phyloP scores from a whole-genome alignment of 805 yeast species.

The Myxozyma sirexii region DNA sequence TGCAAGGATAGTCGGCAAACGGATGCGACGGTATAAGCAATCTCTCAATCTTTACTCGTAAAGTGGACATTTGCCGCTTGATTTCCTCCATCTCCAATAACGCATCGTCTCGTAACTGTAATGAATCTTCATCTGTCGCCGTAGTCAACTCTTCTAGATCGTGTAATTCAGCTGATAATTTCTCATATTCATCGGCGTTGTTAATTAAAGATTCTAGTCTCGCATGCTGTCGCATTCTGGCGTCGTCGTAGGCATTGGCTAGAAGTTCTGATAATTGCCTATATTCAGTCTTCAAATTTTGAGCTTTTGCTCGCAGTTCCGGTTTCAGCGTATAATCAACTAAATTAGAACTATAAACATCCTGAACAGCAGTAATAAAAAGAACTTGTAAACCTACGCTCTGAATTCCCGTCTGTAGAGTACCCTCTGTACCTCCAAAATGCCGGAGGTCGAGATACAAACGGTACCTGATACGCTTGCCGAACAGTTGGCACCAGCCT shows the following conservation, averaged over 20 bases:
- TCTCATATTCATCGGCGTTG: conserved; percentile 23
- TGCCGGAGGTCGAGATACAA: not conserved
- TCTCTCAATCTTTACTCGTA: conserved; percentile 40
- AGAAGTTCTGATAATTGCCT: conserved; percentile 20
- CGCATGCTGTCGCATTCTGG: conserved; percentile 18
- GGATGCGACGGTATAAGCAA: conserved; percentile 73
- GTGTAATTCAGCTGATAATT: not conserved
- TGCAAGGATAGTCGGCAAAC: conserved; percentile 73
- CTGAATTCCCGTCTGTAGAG: not conserved
- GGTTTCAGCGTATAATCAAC: conserved; percentile 10
- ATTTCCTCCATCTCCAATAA: conserved; percentile 12
- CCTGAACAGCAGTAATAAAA: too few relatives aligned
- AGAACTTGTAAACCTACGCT: too few relatives aligned
- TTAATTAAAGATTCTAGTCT: conserved; percentile 17
- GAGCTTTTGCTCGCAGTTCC: conserved; percentile 13
- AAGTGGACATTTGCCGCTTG: not conserved
- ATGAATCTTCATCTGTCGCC: conserved; percentile 9
- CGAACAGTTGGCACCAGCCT: not conserved
- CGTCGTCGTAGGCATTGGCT: conserved; percentile 27
- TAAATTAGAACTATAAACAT: too few relatives aligned
- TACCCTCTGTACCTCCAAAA: not conserved
- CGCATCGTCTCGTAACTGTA: conserved; percentile 26
- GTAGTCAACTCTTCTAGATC: conserved; percentile 12
- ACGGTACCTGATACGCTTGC: not conserved
- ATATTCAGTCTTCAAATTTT: conserved; percentile 15